A percentile compares a stretch with the other conserved stretches of the same genome.
These are phyloP conservation scores for Sphagnurus paluster DNA, from an alignment of 1,284 basidiomycete genomes.

Conservation along the genomic window DNA sequence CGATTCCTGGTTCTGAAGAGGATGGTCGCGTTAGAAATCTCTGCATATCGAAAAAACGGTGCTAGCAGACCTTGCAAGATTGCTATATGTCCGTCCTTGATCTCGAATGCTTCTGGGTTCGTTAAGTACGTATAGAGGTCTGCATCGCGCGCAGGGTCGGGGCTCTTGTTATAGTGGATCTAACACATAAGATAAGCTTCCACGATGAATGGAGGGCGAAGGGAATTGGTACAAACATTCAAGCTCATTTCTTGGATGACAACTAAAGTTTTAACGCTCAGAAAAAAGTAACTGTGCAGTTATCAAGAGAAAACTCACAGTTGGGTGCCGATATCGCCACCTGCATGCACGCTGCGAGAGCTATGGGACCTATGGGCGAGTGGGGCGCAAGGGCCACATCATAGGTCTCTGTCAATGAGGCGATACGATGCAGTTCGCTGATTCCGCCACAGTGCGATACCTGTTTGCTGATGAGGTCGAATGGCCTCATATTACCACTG, in stretches of 20 bases:
- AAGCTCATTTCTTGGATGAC: constrained; percentile 71
- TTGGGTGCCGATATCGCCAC: constrained; percentile 55
- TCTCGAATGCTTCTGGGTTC: constrained; percentile 59
- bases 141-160: constrained; percentile 37
- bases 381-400: constrained; percentile 66
- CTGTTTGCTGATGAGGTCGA: constrained; percentile 27
- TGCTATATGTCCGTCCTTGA: constrained; percentile 60
- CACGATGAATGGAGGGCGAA: not conserved
- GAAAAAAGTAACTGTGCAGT: not conserved
- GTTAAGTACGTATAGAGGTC: constrained; percentile 70
- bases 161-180: constrained; percentile 70
- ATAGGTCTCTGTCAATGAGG: constrained; percentile 68
- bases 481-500: not conserved
- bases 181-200: constrained; percentile 20
- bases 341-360: constrained; percentile 70
- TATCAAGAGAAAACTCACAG: constrained; percentile 41
- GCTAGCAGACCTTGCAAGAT: constrained; percentile 45
- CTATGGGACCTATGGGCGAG: constrained; percentile 69
- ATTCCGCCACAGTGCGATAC: constrained; percentile 73
- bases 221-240: constrained; percentile 38
- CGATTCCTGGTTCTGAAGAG: constrained; percentile 58
- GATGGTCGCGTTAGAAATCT: constrained; percentile 29
- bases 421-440: constrained; percentile 69
- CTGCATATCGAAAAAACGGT: constrained; percentile 32
- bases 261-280: constrained; percentile 31